Evolutionary conservation across 768 basidiomycete genomes (phyloP).

Genomic region (Boletus rubropictus): DNA sequence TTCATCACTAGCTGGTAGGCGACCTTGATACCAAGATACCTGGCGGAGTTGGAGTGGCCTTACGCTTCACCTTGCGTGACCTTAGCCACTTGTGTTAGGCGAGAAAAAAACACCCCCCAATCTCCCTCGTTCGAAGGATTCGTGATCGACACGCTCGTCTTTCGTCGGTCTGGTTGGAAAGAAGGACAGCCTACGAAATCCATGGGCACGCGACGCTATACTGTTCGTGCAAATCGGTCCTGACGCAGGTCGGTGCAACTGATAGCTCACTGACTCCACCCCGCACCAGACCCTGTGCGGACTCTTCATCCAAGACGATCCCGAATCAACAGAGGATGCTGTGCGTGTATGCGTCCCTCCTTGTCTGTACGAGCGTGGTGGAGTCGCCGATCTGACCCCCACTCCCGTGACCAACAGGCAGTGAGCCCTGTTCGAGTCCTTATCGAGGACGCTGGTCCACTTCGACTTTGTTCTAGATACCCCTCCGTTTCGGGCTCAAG

Average conservation of each 20-base stretch:
- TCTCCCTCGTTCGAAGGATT: too few species aligned
- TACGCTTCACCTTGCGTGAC: too few species aligned
- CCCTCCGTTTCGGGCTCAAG: conserved; percentile 51
- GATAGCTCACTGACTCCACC: not conserved
- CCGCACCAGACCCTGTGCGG: conserved; percentile 7
- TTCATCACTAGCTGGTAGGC: too few species aligned
- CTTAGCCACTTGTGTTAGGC: too few species aligned
- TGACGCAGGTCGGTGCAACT: not conserved
- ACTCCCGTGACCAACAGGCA: conserved; percentile 4
- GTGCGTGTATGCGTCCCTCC: conserved; percentile 7
- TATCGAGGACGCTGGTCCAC: not conserved
- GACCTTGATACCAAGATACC: too few species aligned
- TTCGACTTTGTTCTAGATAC: conserved; percentile 37
- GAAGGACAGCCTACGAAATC: not conserved
- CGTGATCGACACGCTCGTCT: too few species aligned
- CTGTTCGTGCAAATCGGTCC: conserved; percentile 8
- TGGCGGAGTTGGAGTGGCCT: too few species aligned
- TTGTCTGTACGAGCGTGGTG: too few species aligned
- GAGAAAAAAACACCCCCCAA: too few species aligned
- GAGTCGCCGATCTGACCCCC: not conserved
- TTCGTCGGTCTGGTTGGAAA: too few species aligned
- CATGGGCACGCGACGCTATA: conserved; percentile 14
- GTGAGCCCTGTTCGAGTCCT: conserved; percentile 7
- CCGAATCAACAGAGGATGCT: conserved; percentile 1
- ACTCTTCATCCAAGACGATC: conserved; percentile 21